Conservation (phyloP, 192 early-diverging fungal species). For the Linnemannia hyalina region DNA sequence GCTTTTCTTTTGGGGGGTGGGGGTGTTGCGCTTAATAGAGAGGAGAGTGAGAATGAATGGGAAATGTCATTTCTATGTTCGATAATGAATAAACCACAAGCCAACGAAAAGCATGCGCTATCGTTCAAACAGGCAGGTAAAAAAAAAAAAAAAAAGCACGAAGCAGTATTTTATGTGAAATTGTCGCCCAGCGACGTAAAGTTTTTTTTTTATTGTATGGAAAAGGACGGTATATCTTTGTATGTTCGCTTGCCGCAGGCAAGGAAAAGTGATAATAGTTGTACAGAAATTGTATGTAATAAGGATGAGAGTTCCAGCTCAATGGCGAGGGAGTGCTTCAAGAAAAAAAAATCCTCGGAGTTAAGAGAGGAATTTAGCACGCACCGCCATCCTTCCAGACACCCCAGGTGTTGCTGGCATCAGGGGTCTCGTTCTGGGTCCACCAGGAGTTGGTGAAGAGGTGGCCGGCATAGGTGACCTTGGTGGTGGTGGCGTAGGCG, state of each 20-base stretch:
- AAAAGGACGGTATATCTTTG: background rate
- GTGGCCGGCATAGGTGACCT: constrained; percentile 47
- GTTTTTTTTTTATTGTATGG: constrained; percentile 10
- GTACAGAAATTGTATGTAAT: background rate
- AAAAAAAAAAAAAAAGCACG: background rate
- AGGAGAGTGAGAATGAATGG: too few species aligned
- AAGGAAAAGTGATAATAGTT: background rate
- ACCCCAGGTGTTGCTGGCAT: constrained; percentile 7
- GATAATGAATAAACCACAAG: background rate
- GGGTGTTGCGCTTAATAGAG: too few species aligned
- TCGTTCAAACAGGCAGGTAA: background rate
- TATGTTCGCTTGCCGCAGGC: background rate
- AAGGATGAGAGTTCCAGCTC: constrained; percentile 4
- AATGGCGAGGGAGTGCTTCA: background rate
- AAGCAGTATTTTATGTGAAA: background rate
- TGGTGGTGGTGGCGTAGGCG: constrained; percentile 31
- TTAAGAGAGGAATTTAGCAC: constrained; percentile 25
- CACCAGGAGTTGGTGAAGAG: constrained; percentile 54
- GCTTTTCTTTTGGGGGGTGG: too few species aligned
- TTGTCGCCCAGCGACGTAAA: constrained; percentile 4
- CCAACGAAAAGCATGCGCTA: too few species aligned
- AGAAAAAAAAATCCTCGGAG: background rate
- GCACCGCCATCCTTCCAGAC: constrained; percentile 57
- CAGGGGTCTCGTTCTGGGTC: constrained; percentile 50
- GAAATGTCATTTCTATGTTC: too few species aligned